Base-by-base conservation (phyloP, 2,329 filamentous ascomycete genomes). In the Diaporthe destruens region DNA sequence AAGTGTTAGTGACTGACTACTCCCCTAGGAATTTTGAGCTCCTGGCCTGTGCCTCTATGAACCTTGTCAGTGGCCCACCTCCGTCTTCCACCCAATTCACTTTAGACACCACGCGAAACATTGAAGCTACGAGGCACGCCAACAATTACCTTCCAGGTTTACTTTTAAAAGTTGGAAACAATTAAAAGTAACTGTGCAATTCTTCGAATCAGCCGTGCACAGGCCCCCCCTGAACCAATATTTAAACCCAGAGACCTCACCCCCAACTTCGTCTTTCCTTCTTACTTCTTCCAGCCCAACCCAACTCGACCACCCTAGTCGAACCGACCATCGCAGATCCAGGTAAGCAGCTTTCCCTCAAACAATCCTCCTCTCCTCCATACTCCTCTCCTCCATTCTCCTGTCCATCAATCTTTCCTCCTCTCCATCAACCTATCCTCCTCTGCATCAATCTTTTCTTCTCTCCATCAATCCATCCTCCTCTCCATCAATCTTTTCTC, bases 231-330 rank as follows among this genome's bases (percentile, higher is more conserved):
- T 42, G 39, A 8, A 47, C 32, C 8, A 25, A 2, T 65, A 65
- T 25, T 23, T 65, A 51, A 65, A 65, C 61, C 42, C 61, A 12
- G 29, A 20, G 18, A n/a, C 44, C 44, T 47, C 44, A 20, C 44
- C 29, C 20, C 34, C 7, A 49, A 63, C 39, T 14, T n/a, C 18
- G 6, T 8, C 11, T 7, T 65, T 39, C 9, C 11, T 25, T 25
- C 47, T 49, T n/a, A 3, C 7, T 34, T 42, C 53, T 16, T 29
- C 1, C 54, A 34, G n/a, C 29, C 54, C 54, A 56, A 34, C 54
- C 54, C 54, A 36, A 56, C 29, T 0, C 18, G 34, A 36, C 8
- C 18, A 5, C 3, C 20, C 9, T 3, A 51, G n/a, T 11, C 47
- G 8, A 23, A 51, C n/a, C n/a, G 11, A 6, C 11, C 4, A n/a